phyloP scores from a whole-genome alignment of 106 monocot species.

The Dioscorea alata region DNA sequence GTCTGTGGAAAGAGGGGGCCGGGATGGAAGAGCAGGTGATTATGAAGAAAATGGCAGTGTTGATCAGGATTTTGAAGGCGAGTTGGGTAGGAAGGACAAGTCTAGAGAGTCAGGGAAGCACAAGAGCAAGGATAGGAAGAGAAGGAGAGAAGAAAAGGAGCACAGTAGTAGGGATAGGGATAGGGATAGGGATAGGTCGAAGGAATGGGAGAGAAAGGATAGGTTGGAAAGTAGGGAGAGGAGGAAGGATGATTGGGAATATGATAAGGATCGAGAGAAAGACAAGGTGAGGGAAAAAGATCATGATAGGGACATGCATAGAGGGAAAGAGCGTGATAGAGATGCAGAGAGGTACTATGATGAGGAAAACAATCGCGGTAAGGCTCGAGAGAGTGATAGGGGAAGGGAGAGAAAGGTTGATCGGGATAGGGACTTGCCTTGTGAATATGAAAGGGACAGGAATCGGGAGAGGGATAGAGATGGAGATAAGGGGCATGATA shows the following conservation, averaged over 20 bases:
- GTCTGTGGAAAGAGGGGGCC: background rate
- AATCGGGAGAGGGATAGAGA: slow-evolving; percentile 10
- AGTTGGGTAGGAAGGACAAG: slow-evolving; percentile 10
- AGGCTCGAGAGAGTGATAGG: slow-evolving; percentile 6
- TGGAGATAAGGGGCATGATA: slow-evolving; percentile 23
- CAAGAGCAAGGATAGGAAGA: slow-evolving; percentile 27
- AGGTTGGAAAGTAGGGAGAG: slow-evolving; percentile 10
- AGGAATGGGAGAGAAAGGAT: slow-evolving; percentile 17
- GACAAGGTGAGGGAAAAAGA: slow-evolving; percentile 6
- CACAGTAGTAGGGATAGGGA: slow-evolving; percentile 14
- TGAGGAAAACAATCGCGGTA: slow-evolving; percentile 12
- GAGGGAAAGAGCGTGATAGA: slow-evolving; percentile 23
- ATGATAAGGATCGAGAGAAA: slow-evolving; percentile 9
- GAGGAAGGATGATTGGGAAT: slow-evolving; percentile 18
- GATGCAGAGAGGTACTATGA: slow-evolving; percentile 10
- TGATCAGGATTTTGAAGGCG: background rate
- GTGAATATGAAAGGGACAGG: slow-evolving; percentile 2
- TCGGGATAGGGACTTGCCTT: background rate
- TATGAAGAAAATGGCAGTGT: background rate
- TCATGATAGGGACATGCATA: background rate
- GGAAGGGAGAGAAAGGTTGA: slow-evolving; percentile 7
- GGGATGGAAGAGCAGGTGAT: slow-evolving; percentile 2
- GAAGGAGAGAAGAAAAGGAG: slow-evolving; percentile 15
- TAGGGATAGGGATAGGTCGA: slow-evolving; percentile 1
- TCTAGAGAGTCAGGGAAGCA: slow-evolving; percentile 35